Evolutionary conservation across 1,139 yeast genomes (phyloP).

Genomic region (Hyphopichia pseudoburtonii): DNA sequence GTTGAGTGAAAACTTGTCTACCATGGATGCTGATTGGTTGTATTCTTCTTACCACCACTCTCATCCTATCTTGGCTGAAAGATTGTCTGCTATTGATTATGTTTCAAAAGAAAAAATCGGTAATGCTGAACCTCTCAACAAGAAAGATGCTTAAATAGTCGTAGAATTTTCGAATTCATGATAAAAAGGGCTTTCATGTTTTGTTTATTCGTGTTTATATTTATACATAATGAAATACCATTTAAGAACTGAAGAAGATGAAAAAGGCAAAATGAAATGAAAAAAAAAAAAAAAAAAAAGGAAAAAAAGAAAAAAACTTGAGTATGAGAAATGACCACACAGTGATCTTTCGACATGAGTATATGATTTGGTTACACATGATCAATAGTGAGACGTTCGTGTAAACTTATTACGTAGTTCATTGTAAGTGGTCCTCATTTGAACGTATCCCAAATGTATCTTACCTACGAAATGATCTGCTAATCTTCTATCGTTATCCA

Average conservation of each 20-base stretch:
- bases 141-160: constrained; percentile 4
- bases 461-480: constrained; percentile 94
- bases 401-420: constrained; percentile 35
- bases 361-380: too few relatives aligned
- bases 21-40: constrained; percentile 85
- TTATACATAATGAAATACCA: not conserved
- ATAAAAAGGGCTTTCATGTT: too few relatives aligned
- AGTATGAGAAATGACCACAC: too few relatives aligned
- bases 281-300: too few relatives aligned
- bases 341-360: too few relatives aligned
- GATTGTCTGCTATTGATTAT: constrained; percentile 70
- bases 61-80: constrained; percentile 89
- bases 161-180: too few relatives aligned
- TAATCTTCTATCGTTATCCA: constrained; percentile 85
- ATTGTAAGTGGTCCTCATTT: constrained; percentile 64
- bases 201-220: too few relatives aligned
- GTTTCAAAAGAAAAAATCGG: constrained; percentile 47
- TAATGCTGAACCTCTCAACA: constrained; percentile 8
- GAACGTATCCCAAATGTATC: constrained; percentile 78
- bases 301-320: too few relatives aligned
- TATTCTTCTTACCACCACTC: constrained; percentile 87
- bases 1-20: constrained; percentile 75
- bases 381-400: constrained; percentile 6
- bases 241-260: not conserved
- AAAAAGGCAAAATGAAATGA: not conserved